Evolutionary conservation across 2,329 filamentous ascomycete species (phyloP).

Genomic region (Cladosporium colombiae): DNA sequence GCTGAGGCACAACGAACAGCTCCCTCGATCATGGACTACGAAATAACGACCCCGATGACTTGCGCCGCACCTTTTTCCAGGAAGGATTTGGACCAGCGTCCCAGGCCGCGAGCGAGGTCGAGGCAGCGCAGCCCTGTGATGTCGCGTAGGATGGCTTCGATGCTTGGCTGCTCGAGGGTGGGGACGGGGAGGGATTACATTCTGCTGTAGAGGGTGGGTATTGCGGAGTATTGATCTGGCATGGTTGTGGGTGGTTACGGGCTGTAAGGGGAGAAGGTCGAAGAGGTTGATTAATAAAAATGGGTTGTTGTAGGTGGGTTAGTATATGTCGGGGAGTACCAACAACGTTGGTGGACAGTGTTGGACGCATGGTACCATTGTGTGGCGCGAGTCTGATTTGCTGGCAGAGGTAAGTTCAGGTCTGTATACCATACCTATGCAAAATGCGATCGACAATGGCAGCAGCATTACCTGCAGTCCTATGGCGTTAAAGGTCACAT

Average conservation of each 20-base stretch:
- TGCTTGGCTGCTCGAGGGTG: conserved; percentile 13
- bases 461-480: neutral
- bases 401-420: neutral
- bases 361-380: neutral
- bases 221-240: conserved; percentile 16
- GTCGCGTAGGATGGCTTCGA: conserved; percentile 7
- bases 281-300: neutral
- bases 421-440: neutral
- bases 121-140: conserved; percentile 22
- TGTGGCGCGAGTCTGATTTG: neutral
- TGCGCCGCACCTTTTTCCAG: conserved; percentile 22
- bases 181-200: conserved; percentile 3
- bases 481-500: neutral
- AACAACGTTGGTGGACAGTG: neutral
- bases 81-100: conserved; percentile 20
- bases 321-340: neutral
- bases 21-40: neutral
- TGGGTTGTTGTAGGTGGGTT: neutral
- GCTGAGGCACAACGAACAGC: neutral
- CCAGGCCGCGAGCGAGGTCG: conserved; percentile 25
- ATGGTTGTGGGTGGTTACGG: conserved; percentile 1
- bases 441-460: neutral
- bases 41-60: conserved; percentile 15
- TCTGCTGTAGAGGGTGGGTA: neutral
- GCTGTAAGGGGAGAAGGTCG: neutral